Percentiles rank a stretch among this genome's conserved stretches.
phyloP scores from a whole-genome alignment of 73 alveolate genomes.

The Tetrahymena thermophila region DNA sequence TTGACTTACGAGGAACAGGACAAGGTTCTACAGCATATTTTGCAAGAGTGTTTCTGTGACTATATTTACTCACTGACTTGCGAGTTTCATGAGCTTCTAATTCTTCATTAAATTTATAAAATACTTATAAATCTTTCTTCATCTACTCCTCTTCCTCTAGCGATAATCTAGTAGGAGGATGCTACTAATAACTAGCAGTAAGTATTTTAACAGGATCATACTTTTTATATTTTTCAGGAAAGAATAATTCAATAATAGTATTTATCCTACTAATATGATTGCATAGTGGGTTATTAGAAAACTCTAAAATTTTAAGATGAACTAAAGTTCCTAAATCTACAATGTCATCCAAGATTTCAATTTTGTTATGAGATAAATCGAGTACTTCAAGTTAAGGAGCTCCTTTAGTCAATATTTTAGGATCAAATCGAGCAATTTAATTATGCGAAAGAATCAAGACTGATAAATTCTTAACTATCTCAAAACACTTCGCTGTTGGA shows the following conservation, averaged over 20 bases:
- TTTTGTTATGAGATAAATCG: constrained; percentile 11
- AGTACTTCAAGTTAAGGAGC: background rate
- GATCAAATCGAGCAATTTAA: constrained; percentile 17
- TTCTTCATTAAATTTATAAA: constrained; percentile 30
- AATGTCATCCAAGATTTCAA: constrained; percentile 26
- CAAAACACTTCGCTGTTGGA: constrained; percentile 8
- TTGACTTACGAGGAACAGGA: constrained; percentile 40
- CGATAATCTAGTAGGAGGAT: constrained; percentile 21
- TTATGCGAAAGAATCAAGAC: constrained; percentile 9
- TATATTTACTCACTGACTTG: constrained; percentile 27
- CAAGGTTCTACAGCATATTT: constrained; percentile 33
- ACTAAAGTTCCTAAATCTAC: constrained; percentile 17
- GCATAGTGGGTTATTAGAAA: constrained; percentile 7
- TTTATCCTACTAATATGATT: constrained; percentile 6
- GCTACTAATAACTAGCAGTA: constrained; percentile 31
- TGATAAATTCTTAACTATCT: background rate
- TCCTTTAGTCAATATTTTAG: constrained; percentile 3
- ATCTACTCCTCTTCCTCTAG: constrained; percentile 3
- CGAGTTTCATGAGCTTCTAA: constrained; percentile 21
- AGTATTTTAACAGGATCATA: constrained; percentile 40
- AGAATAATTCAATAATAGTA: constrained; percentile 6
- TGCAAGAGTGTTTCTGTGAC: constrained; percentile 39
- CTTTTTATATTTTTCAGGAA: constrained; percentile 27
- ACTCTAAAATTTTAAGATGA: constrained; percentile 12
- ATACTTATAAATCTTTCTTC: constrained; percentile 13